Base-by-base conservation (phyloP, 2,329 filamentous ascomycete genomes). In the Calonectria pseudoreteaudii region DNA sequence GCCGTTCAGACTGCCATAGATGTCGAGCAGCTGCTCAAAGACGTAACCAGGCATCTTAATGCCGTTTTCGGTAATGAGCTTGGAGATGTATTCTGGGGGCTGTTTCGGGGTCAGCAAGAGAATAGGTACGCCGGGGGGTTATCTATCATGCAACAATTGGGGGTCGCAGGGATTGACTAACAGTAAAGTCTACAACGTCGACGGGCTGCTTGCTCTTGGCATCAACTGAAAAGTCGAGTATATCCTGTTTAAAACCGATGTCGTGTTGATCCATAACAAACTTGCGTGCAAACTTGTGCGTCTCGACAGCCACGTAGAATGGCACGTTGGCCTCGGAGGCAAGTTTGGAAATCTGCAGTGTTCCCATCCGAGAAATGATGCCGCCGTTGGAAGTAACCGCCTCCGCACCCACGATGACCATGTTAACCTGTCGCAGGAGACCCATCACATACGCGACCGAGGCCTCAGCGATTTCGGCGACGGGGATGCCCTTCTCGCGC, bases 311-410 rank as follows among this genome's bases (percentile, higher is more conserved):
- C 23, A 98, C 95, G 81, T 97, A 98, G 79, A 98, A 95, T 0
- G 94, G 94, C 75, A 94, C 93, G 49, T 93, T 91, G 56, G 88
- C 88, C 34, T 85, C 83, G 80, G 93, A 93, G 7, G 96, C 95
- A 67, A 98, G 87, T 78, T 95, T 87, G 2, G 95, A 96, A 79
- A 98, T 93, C 86, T 98, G 95, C 79, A 94, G 96, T 3, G 91
- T 92, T 67, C 96, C 96, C 86, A 98, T 91, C 64, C 96, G 89
- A 30, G 94, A 96, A 78, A 99, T 94, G 79, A 98, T 94, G 47
- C 96, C 96, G 65, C 97, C 97, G 82, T 98, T 98, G 82, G 98
- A 95, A 26, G 97, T 95, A 20, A 98, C 95, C 50, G 95, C 96
- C 84, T 98, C 96, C 86, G 91, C 90, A 60, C 92, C 92, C 13